phyloP scores from a whole-genome alignment of 306 rosid genomes.

The Oxytropis ochrocephala region DNA sequence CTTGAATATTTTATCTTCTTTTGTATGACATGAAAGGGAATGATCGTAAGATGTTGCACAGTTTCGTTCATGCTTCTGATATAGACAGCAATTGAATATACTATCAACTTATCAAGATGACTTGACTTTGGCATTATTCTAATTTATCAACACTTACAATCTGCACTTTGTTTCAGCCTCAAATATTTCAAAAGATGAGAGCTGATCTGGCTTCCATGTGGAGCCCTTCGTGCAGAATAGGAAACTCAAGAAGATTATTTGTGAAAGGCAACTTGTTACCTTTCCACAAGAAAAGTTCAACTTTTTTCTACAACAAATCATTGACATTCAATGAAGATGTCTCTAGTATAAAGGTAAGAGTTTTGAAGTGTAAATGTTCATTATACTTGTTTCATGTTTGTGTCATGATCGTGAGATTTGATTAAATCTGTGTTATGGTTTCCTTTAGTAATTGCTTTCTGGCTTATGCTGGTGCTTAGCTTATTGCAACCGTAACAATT shows the following conservation, averaged over 20 bases:
- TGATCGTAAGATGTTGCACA: neutral
- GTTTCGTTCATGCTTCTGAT: constrained; percentile 13
- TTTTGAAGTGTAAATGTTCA: neutral
- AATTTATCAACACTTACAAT: constrained; percentile 14
- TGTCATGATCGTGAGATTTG: constrained; percentile 9
- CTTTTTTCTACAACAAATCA: constrained; percentile 33
- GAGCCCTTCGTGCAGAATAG: constrained; percentile 56
- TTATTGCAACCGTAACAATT: neutral
- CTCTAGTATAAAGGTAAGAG: constrained; percentile 64
- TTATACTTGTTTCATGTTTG: constrained; percentile 8
- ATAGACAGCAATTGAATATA: neutral
- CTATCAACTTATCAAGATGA: neutral
- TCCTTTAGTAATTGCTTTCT: constrained; percentile 7
- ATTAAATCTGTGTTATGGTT: neutral
- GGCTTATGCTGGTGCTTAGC: constrained; percentile 6
- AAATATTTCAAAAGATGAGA: constrained; percentile 70
- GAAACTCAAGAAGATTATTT: constrained; percentile 48
- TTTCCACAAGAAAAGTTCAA: constrained; percentile 32
- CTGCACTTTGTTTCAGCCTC: constrained; percentile 60
- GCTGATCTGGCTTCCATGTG: constrained; percentile 92
- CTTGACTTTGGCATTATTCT: neutral
- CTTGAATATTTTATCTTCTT: neutral
- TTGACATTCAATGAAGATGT: constrained; percentile 49
- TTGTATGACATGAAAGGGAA: neutral
- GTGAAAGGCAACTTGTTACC: constrained; percentile 38